Evolutionary conservation across 2,329 filamentous ascomycete genomes (phyloP).

Genomic region (Aureobasidium musti): DNA sequence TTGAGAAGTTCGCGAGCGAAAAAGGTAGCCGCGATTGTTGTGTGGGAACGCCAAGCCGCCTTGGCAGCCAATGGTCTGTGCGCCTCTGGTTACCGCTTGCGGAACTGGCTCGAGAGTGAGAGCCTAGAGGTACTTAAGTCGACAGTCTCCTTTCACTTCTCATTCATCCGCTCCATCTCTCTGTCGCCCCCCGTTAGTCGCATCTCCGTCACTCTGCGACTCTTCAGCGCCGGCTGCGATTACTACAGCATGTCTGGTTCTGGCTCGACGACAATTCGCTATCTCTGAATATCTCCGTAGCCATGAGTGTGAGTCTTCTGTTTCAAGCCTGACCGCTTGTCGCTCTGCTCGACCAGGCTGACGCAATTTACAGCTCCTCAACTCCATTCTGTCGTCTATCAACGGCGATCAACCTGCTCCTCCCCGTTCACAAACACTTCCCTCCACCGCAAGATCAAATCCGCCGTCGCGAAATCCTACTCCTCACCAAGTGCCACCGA

Average conservation of each 20-base stretch:
- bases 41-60: not conserved
- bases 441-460: conserved; percentile 8
- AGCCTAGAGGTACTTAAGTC: not conserved
- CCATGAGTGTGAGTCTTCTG: conserved; percentile 32
- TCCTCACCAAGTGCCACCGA: conserved; percentile 36
- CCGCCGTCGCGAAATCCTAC: conserved; percentile 31
- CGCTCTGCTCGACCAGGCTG: conserved; percentile 15
- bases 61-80: not conserved
- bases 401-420: conserved; percentile 41
- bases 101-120: not conserved
- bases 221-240: conserved; percentile 8
- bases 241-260: conserved; percentile 20
- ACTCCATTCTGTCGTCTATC: conserved; percentile 55
- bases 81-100: not conserved
- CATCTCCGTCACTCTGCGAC: not conserved
- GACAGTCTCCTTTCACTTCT: not conserved
- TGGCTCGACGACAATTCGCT: conserved; percentile 3
- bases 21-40: conserved; percentile 1
- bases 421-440: conserved; percentile 14
- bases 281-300: conserved; percentile 21
- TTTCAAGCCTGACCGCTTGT: not conserved
- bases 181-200: conserved; percentile 4
- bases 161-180: not conserved
- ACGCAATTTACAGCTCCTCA: conserved; percentile 48
- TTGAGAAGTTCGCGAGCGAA: not conserved